Evolutionary conservation across 23 red algal genomes (phyloP).

Genomic region (Gracilaria gracilis): DNA sequence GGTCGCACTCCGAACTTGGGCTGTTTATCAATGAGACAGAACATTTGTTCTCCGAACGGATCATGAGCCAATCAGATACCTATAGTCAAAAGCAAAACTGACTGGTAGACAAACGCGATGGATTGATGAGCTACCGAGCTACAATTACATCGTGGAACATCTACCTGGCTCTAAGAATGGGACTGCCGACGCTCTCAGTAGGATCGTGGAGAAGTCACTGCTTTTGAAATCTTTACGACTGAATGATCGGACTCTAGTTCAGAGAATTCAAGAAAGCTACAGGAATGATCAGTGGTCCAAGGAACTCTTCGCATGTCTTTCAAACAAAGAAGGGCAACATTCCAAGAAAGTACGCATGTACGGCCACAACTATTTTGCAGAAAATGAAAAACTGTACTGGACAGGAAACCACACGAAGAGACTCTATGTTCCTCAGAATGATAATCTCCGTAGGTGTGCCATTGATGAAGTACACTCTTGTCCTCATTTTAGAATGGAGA

Average conservation of each 20-base stretch:
- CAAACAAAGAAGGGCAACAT: not conserved
- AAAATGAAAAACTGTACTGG: slow-evolving; percentile 30
- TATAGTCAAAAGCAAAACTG: slow-evolving; percentile 19
- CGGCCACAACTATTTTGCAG: not conserved
- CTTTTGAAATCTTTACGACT: not conserved
- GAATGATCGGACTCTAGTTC: not conserved
- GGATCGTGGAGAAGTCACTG: not conserved
- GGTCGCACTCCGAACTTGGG: not conserved
- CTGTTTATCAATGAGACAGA: not conserved
- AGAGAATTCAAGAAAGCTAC: no score
- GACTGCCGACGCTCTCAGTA: not conserved
- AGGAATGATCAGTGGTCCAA: no score
- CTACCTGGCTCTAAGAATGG: not conserved
- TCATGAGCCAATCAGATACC: slow-evolving; percentile 50
- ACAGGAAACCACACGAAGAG: not conserved
- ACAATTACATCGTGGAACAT: slow-evolving; percentile 3
- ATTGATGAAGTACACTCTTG: not conserved
- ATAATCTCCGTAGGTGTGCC: not conserved
- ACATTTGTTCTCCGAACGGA: slow-evolving; percentile 32
- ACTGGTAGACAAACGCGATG: slow-evolving; percentile 21
- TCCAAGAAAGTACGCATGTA: not conserved
- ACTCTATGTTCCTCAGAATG: slow-evolving; percentile 13
- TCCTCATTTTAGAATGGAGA: slow-evolving; percentile 9
- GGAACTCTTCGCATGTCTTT: no score
- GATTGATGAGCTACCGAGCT: slow-evolving; percentile 8